Percentiles rank a stretch among this genome's conserved stretches.
These are phyloP conservation scores for Peronosclerospora sorghi DNA, from an alignment of 352 stramenopile species.

Conservation along the genomic window DNA sequence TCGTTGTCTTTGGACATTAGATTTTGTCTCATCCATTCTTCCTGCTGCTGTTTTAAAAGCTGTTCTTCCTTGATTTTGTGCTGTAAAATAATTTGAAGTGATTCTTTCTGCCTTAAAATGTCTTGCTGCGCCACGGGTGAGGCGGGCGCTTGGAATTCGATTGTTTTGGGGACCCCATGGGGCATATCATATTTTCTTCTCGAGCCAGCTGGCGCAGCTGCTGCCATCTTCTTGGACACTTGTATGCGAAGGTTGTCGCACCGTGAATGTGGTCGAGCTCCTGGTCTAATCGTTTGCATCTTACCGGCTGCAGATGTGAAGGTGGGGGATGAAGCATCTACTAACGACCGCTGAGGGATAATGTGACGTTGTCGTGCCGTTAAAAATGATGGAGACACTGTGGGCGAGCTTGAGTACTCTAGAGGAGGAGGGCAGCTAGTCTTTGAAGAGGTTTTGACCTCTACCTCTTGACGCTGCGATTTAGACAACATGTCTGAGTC, in stretches of 20 bases:
- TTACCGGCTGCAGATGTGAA: constrained; percentile 1
- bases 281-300: constrained; percentile 7
- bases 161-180: constrained; percentile 1
- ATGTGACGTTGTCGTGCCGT: constrained; percentile 15
- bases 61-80: constrained; percentile 53
- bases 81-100: constrained; percentile 49
- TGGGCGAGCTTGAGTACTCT: constrained; percentile 24
- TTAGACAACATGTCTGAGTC: constrained; percentile 1
- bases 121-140: constrained; percentile 55
- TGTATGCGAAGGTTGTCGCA: constrained; percentile 61
- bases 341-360: constrained; percentile 12
- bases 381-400: constrained; percentile 18
- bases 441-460: constrained; percentile 1
- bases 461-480: constrained; percentile 7
- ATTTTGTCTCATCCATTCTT: constrained; percentile 55
- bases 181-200: neutral
- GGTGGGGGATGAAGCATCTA: constrained; percentile 1
- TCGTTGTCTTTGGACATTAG: constrained; percentile 12
- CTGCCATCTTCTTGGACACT: constrained; percentile 72
- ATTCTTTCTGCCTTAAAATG: constrained; percentile 46
- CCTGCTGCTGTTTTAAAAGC: constrained; percentile 57
- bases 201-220: constrained; percentile 13
- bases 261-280: constrained; percentile 10
- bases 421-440: constrained; percentile 10
- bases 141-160: constrained; percentile 39